Conservation (phyloP, 345 rosid genomes). For the Cochlearia excelsa region DNA sequence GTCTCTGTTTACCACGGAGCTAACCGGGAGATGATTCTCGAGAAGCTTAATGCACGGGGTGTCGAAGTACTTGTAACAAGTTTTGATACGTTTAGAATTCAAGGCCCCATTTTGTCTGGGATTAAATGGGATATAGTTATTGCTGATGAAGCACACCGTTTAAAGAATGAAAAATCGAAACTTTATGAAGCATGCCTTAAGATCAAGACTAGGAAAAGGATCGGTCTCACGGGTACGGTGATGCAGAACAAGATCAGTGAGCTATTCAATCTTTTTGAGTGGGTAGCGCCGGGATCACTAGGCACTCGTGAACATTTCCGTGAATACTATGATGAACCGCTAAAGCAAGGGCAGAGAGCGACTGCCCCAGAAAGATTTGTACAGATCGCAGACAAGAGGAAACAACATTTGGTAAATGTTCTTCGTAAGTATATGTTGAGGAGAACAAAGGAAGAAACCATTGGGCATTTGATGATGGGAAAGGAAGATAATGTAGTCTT, state of each 20-base stretch:
- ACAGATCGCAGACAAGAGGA: slow-evolving; percentile 71
- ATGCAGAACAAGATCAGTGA: slow-evolving; percentile 96
- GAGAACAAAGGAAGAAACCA: slow-evolving; percentile 95
- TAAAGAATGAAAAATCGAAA: slow-evolving; percentile 90
- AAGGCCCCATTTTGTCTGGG: slow-evolving; percentile 61
- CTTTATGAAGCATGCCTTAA: slow-evolving; percentile 69
- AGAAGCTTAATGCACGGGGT: slow-evolving; percentile 61
- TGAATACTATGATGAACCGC: slow-evolving; percentile 81
- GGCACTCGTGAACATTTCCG: slow-evolving; percentile 91
- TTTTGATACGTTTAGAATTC: slow-evolving; percentile 79
- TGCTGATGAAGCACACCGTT: slow-evolving; percentile 90
- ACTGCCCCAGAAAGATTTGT: slow-evolving; percentile 79
- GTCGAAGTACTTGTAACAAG: slow-evolving; percentile 79
- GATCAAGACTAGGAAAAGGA: slow-evolving; percentile 56
- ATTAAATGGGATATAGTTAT: slow-evolving; percentile 80
- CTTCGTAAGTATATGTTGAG: slow-evolving; percentile 78
- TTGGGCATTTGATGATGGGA: slow-evolving; percentile 96
- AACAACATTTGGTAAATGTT: slow-evolving; percentile 65
- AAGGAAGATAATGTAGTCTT: slow-evolving; percentile 96
- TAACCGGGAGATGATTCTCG: slow-evolving; percentile 67
- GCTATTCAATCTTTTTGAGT: slow-evolving; percentile 80
- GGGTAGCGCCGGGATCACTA: slow-evolving; percentile 83
- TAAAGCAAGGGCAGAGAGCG: slow-evolving; percentile 86
- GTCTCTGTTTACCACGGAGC: slow-evolving; percentile 79
- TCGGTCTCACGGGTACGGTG: slow-evolving; percentile 88